Evolutionary conservation across 2,329 filamentous ascomycete genomes (phyloP).

Genomic region (Grosmannia huntii): DNA sequence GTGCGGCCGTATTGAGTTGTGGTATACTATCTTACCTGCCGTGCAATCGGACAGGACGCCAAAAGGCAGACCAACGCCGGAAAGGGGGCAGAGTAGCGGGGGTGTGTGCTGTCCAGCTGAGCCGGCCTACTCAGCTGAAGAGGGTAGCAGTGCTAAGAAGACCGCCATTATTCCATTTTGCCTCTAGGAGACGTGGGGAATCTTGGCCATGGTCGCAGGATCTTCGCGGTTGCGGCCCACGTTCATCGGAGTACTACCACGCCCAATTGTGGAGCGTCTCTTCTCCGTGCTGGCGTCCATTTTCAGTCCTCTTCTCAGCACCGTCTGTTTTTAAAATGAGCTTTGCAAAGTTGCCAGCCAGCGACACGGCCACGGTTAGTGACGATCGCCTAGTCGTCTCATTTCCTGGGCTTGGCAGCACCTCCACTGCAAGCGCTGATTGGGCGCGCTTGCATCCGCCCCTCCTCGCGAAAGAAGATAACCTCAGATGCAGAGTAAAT

Average conservation of each 20-base stretch:
- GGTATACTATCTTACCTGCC: neutral
- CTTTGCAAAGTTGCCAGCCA: no score
- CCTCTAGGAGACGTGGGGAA: neutral
- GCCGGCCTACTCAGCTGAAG: constrained; percentile 3
- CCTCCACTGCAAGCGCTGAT: neutral
- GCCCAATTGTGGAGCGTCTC: neutral
- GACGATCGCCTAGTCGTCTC: neutral
- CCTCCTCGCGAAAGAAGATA: neutral
- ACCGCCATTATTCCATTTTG: neutral
- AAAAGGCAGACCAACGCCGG: neutral
- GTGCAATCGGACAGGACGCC: neutral
- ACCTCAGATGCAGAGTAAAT: neutral
- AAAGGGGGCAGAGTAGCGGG: neutral
- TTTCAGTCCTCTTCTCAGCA: neutral
- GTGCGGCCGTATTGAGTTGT: neutral
- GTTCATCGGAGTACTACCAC: neutral
- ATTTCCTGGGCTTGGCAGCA: neutral
- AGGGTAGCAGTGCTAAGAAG: no score
- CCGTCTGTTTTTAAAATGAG: no score
- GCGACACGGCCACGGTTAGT: neutral
- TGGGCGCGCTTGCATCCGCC: neutral
- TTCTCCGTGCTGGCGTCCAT: neutral
- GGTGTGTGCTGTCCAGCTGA: constrained; percentile 9
- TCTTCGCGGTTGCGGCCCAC: neutral
- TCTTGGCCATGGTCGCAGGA: neutral